A percentile compares a stretch with the other conserved stretches of the same genome.
These are phyloP conservation scores for Citrullus colocynthis DNA, from an alignment of 306 rosid genomes.

Conservation along the genomic window DNA sequence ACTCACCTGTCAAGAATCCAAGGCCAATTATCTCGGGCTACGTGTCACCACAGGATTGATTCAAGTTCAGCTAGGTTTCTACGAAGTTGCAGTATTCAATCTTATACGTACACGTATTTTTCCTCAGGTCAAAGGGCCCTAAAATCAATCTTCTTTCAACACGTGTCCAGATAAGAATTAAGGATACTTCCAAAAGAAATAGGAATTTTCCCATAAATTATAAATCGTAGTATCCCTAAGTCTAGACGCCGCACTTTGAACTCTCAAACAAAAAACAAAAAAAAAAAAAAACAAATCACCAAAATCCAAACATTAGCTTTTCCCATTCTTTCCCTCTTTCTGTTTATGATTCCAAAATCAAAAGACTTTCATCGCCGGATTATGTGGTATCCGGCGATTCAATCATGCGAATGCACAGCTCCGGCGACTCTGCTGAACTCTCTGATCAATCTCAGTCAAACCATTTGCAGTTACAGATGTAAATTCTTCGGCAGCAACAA, in stretches of 20 bases:
- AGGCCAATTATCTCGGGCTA: neutral
- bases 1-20: conserved; percentile 10
- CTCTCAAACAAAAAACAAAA: no score
- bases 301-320: neutral
- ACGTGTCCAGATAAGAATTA: conserved; percentile 22
- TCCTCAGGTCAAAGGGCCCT: neutral
- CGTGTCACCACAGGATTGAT: neutral
- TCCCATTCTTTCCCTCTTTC: neutral
- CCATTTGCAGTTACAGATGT: conserved; percentile 24
- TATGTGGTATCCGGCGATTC: conserved; percentile 57
- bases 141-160: neutral
- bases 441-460: conserved; percentile 21
- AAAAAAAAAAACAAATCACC: neutral
- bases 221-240: no score
- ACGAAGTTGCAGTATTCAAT: neutral
- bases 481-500: conserved; percentile 31
- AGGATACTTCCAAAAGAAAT: no score
- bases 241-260: no score
- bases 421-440: conserved; percentile 35
- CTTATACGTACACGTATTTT: neutral
- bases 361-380: conserved; percentile 54
- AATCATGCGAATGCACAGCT: conserved; percentile 32
- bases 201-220: no score
- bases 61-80: neutral
- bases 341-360: conserved; percentile 28